Evolutionary conservation across 2,329 filamentous ascomycete genomes (phyloP).

Genomic region (Westerdykella sp.): DNA sequence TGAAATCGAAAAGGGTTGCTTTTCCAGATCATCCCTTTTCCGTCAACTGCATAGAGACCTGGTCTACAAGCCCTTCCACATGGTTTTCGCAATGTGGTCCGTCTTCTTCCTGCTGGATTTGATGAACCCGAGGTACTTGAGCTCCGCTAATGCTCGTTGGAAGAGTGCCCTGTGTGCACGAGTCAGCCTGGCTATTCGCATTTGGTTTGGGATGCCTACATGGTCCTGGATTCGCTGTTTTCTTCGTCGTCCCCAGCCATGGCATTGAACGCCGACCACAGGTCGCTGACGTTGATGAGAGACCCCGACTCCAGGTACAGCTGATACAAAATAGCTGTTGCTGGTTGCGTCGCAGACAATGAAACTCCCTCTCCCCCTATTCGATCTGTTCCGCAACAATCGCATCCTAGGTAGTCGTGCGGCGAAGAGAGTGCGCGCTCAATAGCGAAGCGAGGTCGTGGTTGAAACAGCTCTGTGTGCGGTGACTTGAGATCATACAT

Average conservation of each 20-base stretch:
- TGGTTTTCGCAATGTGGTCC: slow-evolving; percentile 82
- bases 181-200: slow-evolving; percentile 6
- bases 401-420: slow-evolving; percentile 70
- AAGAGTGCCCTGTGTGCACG: slow-evolving; percentile 57
- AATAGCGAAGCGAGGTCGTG: slow-evolving; percentile 62
- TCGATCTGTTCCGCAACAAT: slow-evolving; percentile 53
- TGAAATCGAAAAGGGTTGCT: too few relatives aligned
- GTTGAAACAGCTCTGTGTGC: slow-evolving; percentile 67
- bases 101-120: slow-evolving; percentile 86
- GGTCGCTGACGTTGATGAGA: slow-evolving; percentile 70
- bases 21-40: too few relatives aligned
- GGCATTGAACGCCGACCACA: slow-evolving; percentile 70
- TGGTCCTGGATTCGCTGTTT: slow-evolving; percentile 44
- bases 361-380: slow-evolving; percentile 37
- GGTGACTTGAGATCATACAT: slow-evolving; percentile 67
- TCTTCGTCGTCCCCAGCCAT: slow-evolving; percentile 50
- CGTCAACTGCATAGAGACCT: background rate
- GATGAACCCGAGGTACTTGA: slow-evolving; percentile 79
- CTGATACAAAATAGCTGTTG: slow-evolving; percentile 69
- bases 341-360: slow-evolving; percentile 57
- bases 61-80: slow-evolving; percentile 64
- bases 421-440: slow-evolving; percentile 67
- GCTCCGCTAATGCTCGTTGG: slow-evolving; percentile 76
- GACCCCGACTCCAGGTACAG: slow-evolving; percentile 71
- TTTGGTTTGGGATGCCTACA: slow-evolving; percentile 26